phyloP scores from a whole-genome alignment of 1,284 basidiomycete species.

The Mycena sp. region DNA sequence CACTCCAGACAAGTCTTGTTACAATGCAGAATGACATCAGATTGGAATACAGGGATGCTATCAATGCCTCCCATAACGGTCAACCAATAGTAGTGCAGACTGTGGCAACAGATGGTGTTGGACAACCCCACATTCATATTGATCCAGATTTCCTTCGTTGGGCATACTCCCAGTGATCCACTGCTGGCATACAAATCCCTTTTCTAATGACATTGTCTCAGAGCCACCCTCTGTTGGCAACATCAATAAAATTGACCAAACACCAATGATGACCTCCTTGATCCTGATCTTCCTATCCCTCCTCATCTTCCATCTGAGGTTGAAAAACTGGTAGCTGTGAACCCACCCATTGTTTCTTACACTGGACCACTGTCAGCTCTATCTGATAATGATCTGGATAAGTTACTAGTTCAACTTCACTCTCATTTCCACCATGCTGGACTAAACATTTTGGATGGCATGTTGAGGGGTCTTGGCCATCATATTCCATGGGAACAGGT shows the following conservation, averaged over 20 bases:
- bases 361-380: conserved; percentile 20
- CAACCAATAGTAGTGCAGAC: conserved; percentile 26
- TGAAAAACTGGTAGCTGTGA: neutral
- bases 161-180: conserved; percentile 32
- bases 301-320: neutral
- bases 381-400: conserved; percentile 29
- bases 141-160: conserved; percentile 36
- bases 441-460: conserved; percentile 20
- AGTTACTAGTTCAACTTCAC: conserved; percentile 12
- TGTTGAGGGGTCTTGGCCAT: conserved; percentile 15
- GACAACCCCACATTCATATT: conserved; percentile 34
- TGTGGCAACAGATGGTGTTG: conserved; percentile 30
- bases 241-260: neutral
- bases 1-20: conserved; percentile 22
- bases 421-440: conserved; percentile 31
- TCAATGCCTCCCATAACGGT: conserved; percentile 36
- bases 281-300: conserved; percentile 6
- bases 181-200: conserved; percentile 27
- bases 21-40: conserved; percentile 33
- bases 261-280: conserved; percentile 9
- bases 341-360: neutral
- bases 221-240: neutral
- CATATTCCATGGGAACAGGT: conserved; percentile 32
- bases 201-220: neutral
- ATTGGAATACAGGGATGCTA: conserved; percentile 20